phyloP scores from a whole-genome alignment of 1,139 yeast species.

The Debaryomyces udenii region DNA sequence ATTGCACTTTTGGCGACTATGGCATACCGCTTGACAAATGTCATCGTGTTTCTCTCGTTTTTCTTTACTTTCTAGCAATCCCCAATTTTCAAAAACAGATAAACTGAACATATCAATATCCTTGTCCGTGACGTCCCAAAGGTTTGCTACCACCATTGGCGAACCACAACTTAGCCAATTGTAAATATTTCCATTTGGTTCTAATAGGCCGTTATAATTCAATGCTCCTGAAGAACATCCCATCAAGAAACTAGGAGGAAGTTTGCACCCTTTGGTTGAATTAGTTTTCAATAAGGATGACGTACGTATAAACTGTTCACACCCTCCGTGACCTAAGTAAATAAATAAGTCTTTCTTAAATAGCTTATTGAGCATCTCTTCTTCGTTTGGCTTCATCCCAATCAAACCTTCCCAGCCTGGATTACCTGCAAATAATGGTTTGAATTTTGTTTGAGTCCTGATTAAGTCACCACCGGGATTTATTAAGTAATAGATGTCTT shows the following conservation, averaged over 20 bases:
- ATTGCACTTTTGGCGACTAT: slow-evolving; percentile 16
- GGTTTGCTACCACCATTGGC: slow-evolving; percentile 79
- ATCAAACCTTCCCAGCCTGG: slow-evolving; percentile 58
- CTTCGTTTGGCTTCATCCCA: slow-evolving; percentile 61
- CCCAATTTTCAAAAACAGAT: slow-evolving; percentile 63
- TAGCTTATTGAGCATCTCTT: slow-evolving; percentile 40
- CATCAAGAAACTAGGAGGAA: slow-evolving; percentile 78
- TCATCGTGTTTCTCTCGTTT: slow-evolving; percentile 18
- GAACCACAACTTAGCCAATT: slow-evolving; percentile 80
- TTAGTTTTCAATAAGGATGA: slow-evolving; percentile 27
- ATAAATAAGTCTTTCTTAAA: slow-evolving; percentile 56
- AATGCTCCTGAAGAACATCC: slow-evolving; percentile 92
- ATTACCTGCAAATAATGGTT: slow-evolving; percentile 39
- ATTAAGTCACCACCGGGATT: slow-evolving; percentile 82
- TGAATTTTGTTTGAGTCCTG: slow-evolving; percentile 68
- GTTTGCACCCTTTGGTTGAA: slow-evolving; percentile 21
- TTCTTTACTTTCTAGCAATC: slow-evolving; percentile 38
- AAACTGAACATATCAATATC: slow-evolving; percentile 83
- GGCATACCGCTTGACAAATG: slow-evolving; percentile 53
- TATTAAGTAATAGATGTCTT: slow-evolving; percentile 56
- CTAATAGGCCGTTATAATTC: slow-evolving; percentile 59
- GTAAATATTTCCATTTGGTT: slow-evolving; percentile 75
- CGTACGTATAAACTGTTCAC: slow-evolving; percentile 72
- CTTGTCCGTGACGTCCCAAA: slow-evolving; percentile 98
- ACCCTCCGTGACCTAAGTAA: slow-evolving; percentile 95